Base-by-base conservation (phyloP, 495 filamentous ascomycete genomes). In the Hypomontagnella submonticulosa region DNA sequence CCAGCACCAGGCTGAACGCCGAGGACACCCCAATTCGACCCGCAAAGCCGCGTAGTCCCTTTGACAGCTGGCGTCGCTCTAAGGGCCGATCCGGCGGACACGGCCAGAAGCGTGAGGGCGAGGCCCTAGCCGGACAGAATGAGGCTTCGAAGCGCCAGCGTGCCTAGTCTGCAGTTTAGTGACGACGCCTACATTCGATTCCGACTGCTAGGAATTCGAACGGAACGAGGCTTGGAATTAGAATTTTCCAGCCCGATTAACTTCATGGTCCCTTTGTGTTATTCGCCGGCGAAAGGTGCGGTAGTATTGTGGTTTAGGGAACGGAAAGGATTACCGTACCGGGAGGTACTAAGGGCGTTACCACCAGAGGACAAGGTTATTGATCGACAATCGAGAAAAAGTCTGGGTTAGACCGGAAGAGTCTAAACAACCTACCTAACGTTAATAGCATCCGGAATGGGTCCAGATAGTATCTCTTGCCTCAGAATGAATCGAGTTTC, bases 61-160 rank as follows among this genome's bases (percentile, higher is more conserved):
- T 91, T 63, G 84, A 86, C 62, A 76, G 76, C 47, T 92, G 89
- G 88, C 78, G 79, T 37, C 83, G 88, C 15, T 84, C 81, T 61
- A 91, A 91, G 80, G 72, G 68, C 36, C 68, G 69, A 23, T 71
- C 69, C 51, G 66, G 36, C 38, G 66, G 43, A 27, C 67, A 18
- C 18, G 65, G 75, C 19, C 77, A 76, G 55, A 85, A 85, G 77
- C 79, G 83, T 61, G 65, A 73, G 19, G 81, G 75, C 3, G 81
- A 83, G 5, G 56, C 67, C 1, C 55, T 83, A 18, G 59, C 71
- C 16, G 62, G 61, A 41, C 62, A 61, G 10, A 60, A 60, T n/a
- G 70, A 60, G 44, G 51, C 54, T 27, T 52, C 67, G 5, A 80
- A 79, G 74, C 77, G 77, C 13, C 61, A 72, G 53, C 72, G 76